Evolutionary conservation across 192 early-diverging fungal genomes (phyloP), one percentile per base, ranked within the genome.

Genomic region (Linnemannia hyalina): DNA sequence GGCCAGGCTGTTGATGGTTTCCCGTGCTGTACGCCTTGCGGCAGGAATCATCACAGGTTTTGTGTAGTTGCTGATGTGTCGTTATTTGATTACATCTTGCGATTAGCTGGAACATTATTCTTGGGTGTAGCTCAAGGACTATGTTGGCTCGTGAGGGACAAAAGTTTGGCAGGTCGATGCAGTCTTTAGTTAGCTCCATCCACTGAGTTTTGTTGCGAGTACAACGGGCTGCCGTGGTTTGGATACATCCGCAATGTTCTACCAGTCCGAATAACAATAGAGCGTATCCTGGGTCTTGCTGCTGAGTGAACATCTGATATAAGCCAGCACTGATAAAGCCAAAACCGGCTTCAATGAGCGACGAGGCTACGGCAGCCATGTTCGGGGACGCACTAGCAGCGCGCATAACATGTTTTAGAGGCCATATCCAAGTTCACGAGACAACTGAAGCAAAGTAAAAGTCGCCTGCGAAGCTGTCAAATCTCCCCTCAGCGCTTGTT

Each of bases 261-360:
- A 63, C 41, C 38, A 76, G 65, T 10, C 75, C 75, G 42, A 68
- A 68, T 46, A 76, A 35, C 18, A 47, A 16, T 44, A 2, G 60
- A 23, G 65, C 3, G 42, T 29, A 65, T 49, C 16, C 75, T 65
- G 38, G 29, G 26, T 68, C 41, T 6, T 68, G 63, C 23, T 63
- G 23, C 60, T 65, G 54, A 44, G 63, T 44, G 11, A 68, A 47
- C 0, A 76, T 69, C 42, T 47, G 65, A 41, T 42, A 76, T 29
- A 76, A n/a, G 1, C 75, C 75, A 76, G 75, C 41, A 47, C 26
- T 68, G 44, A 76, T 76, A 68, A 76, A 76, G 60, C 42, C 75
- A 68, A 76, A 68, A 20, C 60, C 75, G 22, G 42, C 75, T 29
- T 76, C 75, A 1, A 68, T 68, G 26, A 76, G 75, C 65, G 69